Conservation (phyloP, 2,329 filamentous ascomycete genomes). For the Cryphonectria naterciae region DNA sequence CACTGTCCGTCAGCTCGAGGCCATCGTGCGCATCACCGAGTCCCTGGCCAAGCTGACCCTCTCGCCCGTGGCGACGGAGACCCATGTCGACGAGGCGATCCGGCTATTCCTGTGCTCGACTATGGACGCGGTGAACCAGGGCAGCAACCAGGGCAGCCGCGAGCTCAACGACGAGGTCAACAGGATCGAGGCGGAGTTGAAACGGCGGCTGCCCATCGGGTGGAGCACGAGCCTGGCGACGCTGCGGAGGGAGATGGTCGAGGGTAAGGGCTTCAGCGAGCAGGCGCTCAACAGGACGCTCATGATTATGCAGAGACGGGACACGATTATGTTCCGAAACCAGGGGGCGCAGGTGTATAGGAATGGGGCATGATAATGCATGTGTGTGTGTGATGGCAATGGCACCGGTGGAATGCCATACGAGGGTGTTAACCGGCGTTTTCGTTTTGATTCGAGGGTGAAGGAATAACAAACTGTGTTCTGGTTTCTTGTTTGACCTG, state of each 20-base stretch:
- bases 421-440: constrained; percentile 21
- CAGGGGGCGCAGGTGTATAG: constrained; percentile 76
- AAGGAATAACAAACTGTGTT: constrained; percentile 13
- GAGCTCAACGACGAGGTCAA: constrained; percentile 89
- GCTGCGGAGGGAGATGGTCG: constrained; percentile 86
- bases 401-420: neutral
- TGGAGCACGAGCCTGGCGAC: constrained; percentile 93
- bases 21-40: constrained; percentile 96
- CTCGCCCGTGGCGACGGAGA: constrained; percentile 82
- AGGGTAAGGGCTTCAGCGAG: constrained; percentile 88
- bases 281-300: constrained; percentile 82
- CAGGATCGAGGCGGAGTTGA: constrained; percentile 86
- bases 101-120: constrained; percentile 94
- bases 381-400: neutral
- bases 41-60: constrained; percentile 90
- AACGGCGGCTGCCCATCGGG: constrained; percentile 85
- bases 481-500: constrained; percentile 1
- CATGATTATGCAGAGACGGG: constrained; percentile 82
- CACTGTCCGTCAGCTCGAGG: constrained; percentile 94
- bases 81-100: constrained; percentile 96
- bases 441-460: constrained; percentile 16
- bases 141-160: constrained; percentile 78
- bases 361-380: constrained; percentile 61
- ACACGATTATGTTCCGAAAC: constrained; percentile 81
- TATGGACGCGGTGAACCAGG: constrained; percentile 96